Percentiles rank a stretch among this genome's conserved stretches.
Evolutionary conservation across 2,329 filamentous ascomycete species (phyloP).

Genomic region (Colletotrichum noveboracense): DNA sequence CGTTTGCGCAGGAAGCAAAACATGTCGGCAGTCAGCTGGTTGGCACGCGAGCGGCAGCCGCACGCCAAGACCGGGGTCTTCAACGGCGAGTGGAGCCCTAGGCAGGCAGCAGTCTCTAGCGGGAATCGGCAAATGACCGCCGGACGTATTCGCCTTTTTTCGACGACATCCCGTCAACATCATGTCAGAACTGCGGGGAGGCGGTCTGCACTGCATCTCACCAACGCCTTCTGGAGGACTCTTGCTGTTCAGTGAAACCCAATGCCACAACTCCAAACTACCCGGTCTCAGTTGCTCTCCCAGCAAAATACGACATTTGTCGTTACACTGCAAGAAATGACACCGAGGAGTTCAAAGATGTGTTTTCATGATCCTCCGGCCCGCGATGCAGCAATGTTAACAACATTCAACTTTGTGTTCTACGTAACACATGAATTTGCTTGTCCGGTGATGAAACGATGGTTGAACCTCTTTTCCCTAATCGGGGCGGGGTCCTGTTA

Average conservation of each 20-base stretch:
- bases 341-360: no score
- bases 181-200: neutral
- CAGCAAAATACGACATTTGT: no score
- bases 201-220: neutral
- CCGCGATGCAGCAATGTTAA: no score
- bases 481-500: no score
- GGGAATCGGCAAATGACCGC: neutral
- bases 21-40: neutral
- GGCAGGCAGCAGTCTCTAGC: neutral
- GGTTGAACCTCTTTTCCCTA: no score
- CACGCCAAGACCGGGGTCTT: neutral
- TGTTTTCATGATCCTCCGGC: no score
- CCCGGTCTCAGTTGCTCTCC: no score
- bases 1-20: fast-evolving
- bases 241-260: neutral
- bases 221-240: neutral
- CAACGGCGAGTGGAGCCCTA: neutral
- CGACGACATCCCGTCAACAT: neutral
- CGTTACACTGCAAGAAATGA: no score
- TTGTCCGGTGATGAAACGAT: no score
- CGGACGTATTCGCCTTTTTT: neutral
- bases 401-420: no score
- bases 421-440: no score
- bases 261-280: no score
- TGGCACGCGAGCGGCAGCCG: neutral